Percentiles rank a stretch among this genome's conserved stretches.
phyloP scores from a whole-genome alignment of 805 yeast genomes.

The Gaillardinia entomophila region DNA sequence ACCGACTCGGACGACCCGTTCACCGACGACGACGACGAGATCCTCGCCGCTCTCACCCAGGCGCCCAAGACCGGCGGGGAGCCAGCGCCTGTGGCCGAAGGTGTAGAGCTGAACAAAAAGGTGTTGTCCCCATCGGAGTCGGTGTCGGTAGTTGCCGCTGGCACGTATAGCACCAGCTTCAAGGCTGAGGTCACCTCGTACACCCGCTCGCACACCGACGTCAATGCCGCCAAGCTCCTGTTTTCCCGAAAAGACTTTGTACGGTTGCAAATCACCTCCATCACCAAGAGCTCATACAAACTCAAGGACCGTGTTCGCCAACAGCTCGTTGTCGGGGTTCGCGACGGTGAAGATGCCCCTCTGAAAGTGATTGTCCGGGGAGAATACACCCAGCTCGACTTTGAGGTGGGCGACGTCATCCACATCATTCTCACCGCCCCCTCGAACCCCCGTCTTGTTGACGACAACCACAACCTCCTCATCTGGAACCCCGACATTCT shows the following conservation, averaged over 20 bases:
- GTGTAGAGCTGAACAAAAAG: too few relatives aligned
- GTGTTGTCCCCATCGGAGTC: not conserved
- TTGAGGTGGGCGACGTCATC: slow-evolving; percentile 49
- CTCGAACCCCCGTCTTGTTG: slow-evolving; percentile 40
- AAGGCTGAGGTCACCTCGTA: not conserved
- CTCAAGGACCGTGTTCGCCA: slow-evolving; percentile 20
- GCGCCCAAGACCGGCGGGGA: slow-evolving; percentile 1
- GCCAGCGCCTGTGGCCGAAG: not conserved
- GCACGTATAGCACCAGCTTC: not conserved
- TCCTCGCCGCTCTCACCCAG: slow-evolving; percentile 7
- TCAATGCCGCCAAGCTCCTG: slow-evolving; percentile 29
- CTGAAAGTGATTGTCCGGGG: slow-evolving; percentile 52
- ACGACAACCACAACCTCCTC: slow-evolving; percentile 54
- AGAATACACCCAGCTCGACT: slow-evolving; percentile 50
- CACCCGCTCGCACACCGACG: not conserved
- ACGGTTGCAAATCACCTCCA: slow-evolving; percentile 39
- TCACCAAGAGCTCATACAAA: slow-evolving; percentile 26
- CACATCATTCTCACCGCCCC: slow-evolving; percentile 50
- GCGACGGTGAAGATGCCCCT: slow-evolving; percentile 23
- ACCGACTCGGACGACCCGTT: slow-evolving; percentile 18
- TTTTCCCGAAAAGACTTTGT: slow-evolving; percentile 42
- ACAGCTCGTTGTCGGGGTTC: slow-evolving; percentile 54
- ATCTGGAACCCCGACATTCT: slow-evolving; percentile 81
- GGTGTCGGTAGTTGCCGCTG: not conserved
- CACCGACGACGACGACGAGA: slow-evolving; percentile 23